Evolutionary conservation across 768 basidiomycete genomes (phyloP), one percentile per base, ranked within the genome.

Genomic region (Saitozyma sp.): DNA sequence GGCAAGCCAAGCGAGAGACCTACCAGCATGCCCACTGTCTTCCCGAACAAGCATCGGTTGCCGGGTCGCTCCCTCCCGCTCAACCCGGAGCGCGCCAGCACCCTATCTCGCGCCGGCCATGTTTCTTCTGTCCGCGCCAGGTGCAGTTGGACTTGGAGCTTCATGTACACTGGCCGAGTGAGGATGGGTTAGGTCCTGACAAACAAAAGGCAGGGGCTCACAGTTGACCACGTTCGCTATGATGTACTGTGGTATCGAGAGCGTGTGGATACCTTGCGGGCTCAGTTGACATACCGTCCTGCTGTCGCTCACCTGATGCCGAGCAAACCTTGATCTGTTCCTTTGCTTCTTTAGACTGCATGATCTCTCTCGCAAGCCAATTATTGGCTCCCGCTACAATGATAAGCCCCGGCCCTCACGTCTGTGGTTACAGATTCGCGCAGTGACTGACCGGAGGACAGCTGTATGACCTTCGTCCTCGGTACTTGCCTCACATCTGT

Each of bases 11-110:
- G 53, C n/a, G 56, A 43, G 1, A 37, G 10, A 67, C 73, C 51
- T 45, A 78, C 77, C 53, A 78, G 59, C 58, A 78, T 49, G 5
- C 77, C 77, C 7, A 68, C 71, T 6, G 75, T 78, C 63, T 74
- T 73, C 1, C 77, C 77, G 9, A 58, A 50, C 17, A 74, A 9
- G 3, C 56, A 55, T 8, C 64, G 61, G 20, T 67, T 66, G 20
- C 65, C 71, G 8, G 53, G 45, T 29, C 49, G 43, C 13, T 10
- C 52, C 46, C 46, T 46, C 6, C 59, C 68, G 41, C 50, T 46
- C 16, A n/a, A 6, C 9, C 64, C 62, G 20, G 50, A 48, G 8
- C 38, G 42, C 16, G 65, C 58, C 3, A 54, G 38, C 4, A 73
- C 54, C 58, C 56, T 51, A 42, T 54, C 60, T 59, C 65, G 16